Evolutionary conservation across 2,329 filamentous ascomycete genomes (phyloP).

Genomic region (Spiromastix sp.): DNA sequence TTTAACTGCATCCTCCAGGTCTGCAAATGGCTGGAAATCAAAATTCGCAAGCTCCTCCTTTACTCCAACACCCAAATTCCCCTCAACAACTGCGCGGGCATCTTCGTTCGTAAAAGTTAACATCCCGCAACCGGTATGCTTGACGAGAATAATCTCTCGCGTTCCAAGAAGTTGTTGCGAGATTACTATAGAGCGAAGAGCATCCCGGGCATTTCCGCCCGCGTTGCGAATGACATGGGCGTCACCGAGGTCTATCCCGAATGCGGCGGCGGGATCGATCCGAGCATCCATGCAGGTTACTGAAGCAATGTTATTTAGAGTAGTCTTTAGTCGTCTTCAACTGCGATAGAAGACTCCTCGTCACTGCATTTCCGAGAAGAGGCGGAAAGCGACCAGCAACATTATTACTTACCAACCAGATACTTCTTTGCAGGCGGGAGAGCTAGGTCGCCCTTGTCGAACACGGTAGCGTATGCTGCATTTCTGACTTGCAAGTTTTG

Average conservation of each 20-base stretch:
- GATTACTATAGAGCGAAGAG: slow-evolving; percentile 64
- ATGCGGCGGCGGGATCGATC: slow-evolving; percentile 54
- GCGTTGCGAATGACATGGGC: slow-evolving; percentile 72
- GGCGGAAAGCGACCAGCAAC: slow-evolving; percentile 1
- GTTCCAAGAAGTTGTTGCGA: slow-evolving; percentile 72
- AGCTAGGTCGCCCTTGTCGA: slow-evolving; percentile 55
- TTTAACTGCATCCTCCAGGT: slow-evolving; percentile 53
- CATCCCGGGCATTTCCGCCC: slow-evolving; percentile 56
- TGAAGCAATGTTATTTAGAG: slow-evolving; percentile 19
- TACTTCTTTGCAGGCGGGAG: slow-evolving; percentile 63
- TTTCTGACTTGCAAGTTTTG: slow-evolving; percentile 49
- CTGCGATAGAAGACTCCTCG: too few relatives aligned
- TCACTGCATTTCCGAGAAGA: not conserved
- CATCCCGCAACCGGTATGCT: slow-evolving; percentile 68
- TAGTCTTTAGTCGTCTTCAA: too few relatives aligned
- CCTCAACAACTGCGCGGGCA: slow-evolving; percentile 44
- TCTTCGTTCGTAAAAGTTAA: slow-evolving; percentile 54
- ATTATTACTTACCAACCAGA: slow-evolving; percentile 46
- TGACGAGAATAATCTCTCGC: slow-evolving; percentile 61
- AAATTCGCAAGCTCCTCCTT: slow-evolving; percentile 36
- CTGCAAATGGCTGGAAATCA: slow-evolving; percentile 56
- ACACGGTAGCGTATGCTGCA: slow-evolving; percentile 45
- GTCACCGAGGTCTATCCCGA: slow-evolving; percentile 62
- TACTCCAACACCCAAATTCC: slow-evolving; percentile 47
- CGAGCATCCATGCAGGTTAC: slow-evolving; percentile 79